Conservation (phyloP, 2,329 filamentous ascomycete genomes). For the Zopfia rhizophila region DNA sequence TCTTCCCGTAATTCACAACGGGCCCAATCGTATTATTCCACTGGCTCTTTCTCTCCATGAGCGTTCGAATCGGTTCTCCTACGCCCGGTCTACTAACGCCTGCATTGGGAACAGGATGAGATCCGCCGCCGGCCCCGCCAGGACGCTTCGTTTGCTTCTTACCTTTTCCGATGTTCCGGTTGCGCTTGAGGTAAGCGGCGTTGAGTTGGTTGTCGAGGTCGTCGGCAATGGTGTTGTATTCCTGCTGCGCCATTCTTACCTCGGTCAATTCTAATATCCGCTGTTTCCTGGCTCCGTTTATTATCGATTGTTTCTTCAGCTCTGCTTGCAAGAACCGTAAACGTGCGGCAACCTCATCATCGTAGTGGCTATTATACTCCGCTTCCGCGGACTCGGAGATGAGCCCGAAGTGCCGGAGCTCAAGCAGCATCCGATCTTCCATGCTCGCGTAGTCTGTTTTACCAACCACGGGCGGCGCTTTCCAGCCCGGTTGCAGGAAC, state of each 20-base stretch:
- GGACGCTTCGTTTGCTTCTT: constrained; percentile 85
- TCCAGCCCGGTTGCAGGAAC: constrained; percentile 79
- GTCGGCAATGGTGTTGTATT: constrained; percentile 96
- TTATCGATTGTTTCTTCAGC: constrained; percentile 82
- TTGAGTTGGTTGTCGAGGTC: constrained; percentile 96
- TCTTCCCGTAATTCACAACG: constrained; percentile 85
- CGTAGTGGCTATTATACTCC: constrained; percentile 88
- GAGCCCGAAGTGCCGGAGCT: constrained; percentile 90
- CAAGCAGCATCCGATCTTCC: constrained; percentile 90
- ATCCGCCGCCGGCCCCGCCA: constrained; percentile 78
- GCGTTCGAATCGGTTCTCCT: constrained; percentile 86
- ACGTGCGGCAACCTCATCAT: constrained; percentile 93
- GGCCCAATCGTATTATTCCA: constrained; percentile 94
- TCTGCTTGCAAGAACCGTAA: constrained; percentile 85
- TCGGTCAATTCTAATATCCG: constrained; percentile 87
- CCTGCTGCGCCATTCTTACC: constrained; percentile 94
- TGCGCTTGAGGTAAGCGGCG: constrained; percentile 93
- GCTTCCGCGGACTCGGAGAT: constrained; percentile 78
- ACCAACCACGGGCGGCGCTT: constrained; percentile 73
- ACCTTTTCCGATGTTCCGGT: constrained; percentile 90
- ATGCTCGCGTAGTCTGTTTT: constrained; percentile 87
- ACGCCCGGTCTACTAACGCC: constrained; percentile 67
- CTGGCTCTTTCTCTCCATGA: constrained; percentile 89
- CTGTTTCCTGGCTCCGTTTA: constrained; percentile 91
- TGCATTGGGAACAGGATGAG: constrained; percentile 60